Conservation (phyloP, 495 filamentous ascomycete species). For the Penicillium pancosmium region DNA sequence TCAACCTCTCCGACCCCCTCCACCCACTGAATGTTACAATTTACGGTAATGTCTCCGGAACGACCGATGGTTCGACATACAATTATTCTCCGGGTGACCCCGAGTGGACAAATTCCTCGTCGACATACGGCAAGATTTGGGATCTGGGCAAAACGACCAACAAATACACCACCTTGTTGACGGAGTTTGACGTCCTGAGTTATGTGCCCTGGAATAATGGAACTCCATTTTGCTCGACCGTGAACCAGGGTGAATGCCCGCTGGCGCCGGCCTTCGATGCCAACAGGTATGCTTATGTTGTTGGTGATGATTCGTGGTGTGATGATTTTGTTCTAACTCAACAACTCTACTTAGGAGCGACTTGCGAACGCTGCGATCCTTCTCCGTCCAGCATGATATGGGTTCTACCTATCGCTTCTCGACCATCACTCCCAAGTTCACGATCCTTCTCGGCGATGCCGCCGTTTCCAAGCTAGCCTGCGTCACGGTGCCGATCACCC, state of each 20-base stretch:
- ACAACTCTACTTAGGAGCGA: slow-evolving; percentile 41
- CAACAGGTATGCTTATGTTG: slow-evolving; percentile 52
- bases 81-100: slow-evolving; percentile 56
- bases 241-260: slow-evolving; percentile 71
- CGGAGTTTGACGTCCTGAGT: slow-evolving; percentile 69
- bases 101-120: slow-evolving; percentile 55
- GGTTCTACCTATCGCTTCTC: slow-evolving; percentile 81
- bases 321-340: not conserved
- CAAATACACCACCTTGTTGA: slow-evolving; percentile 70
- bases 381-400: slow-evolving; percentile 77
- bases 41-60: slow-evolving; percentile 88
- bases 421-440: slow-evolving; percentile 70
- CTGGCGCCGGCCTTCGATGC: slow-evolving; percentile 68
- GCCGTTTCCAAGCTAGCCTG: slow-evolving; percentile 69
- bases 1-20: slow-evolving; percentile 61
- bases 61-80: slow-evolving; percentile 36
- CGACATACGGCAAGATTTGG: slow-evolving; percentile 76
- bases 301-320: not conserved
- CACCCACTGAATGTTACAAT: slow-evolving; percentile 78
- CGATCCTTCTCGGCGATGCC: slow-evolving; percentile 72
- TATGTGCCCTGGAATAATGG: slow-evolving; percentile 64
- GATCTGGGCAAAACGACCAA: slow-evolving; percentile 54
- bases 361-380: slow-evolving; percentile 61
- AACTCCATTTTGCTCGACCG: slow-evolving; percentile 62
- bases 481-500: slow-evolving; percentile 78